phyloP scores from a whole-genome alignment of 306 rosid genomes.

The Cucurbita ficifolia region DNA sequence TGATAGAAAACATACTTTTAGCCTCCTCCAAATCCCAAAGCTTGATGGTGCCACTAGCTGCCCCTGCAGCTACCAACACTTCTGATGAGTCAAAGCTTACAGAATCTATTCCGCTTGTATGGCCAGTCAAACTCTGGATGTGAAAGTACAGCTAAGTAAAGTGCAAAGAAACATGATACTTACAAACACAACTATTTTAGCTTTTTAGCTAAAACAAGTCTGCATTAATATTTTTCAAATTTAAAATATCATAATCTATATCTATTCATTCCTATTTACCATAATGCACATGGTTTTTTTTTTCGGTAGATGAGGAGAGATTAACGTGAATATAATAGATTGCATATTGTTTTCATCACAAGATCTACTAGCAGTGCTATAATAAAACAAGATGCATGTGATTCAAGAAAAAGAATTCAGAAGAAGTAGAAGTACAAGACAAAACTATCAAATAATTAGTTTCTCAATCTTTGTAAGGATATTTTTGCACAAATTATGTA shows the following conservation, averaged over 20 bases:
- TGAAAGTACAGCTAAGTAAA: constrained; percentile 17
- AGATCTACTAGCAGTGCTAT: background rate
- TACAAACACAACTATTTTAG: background rate
- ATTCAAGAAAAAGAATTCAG: background rate
- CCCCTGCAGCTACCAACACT: constrained; percentile 96
- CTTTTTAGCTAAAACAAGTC: background rate
- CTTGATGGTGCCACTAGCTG: constrained; percentile 96
- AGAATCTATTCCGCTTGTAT: constrained; percentile 96
- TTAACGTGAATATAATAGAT: background rate
- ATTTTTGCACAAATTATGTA: background rate
- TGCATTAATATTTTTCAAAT: background rate
- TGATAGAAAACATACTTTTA: constrained; percentile 52
- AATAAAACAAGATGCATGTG: background rate
- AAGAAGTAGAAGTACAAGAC: background rate
- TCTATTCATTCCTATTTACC: background rate
- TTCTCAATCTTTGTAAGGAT: background rate
- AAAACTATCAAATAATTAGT: background rate
- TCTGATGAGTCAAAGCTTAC: constrained; percentile 92
- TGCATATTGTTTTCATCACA: background rate
- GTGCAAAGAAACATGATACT: background rate
- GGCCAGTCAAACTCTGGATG: constrained; percentile 90
- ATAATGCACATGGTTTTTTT: background rate
- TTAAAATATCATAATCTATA: background rate
- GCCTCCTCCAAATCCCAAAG: constrained; percentile 99
- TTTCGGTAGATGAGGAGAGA: background rate